Evolutionary conservation across 208 protist species (phyloP).

Genomic region (Herpetomonas tarakana): DNA sequence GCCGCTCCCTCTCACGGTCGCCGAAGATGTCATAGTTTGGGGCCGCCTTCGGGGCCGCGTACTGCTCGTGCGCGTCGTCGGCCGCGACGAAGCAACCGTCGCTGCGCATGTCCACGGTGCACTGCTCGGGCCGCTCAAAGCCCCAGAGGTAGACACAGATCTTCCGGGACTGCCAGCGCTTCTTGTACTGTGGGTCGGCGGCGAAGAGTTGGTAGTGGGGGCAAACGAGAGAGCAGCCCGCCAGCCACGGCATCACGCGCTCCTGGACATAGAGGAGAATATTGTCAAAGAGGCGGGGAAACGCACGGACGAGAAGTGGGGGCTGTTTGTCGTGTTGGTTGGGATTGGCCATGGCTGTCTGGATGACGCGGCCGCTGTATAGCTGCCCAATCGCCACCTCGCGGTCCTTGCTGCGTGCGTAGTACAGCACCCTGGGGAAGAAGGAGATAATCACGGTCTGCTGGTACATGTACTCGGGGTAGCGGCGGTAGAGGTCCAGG

Average conservation of each 20-base stretch:
- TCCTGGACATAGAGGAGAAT: conserved; percentile 47
- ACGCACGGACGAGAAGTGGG: conserved; percentile 41
- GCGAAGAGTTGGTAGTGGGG: conserved; percentile 59
- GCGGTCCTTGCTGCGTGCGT: conserved; percentile 55
- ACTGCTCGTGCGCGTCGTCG: conserved; percentile 74
- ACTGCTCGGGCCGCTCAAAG: conserved; percentile 45
- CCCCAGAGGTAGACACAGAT: conserved; percentile 82
- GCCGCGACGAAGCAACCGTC: conserved; percentile 65
- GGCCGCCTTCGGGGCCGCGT: conserved; percentile 38
- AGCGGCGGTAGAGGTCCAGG: conserved; percentile 72
- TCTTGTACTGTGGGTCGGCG: conserved; percentile 32
- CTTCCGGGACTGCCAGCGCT: conserved; percentile 62
- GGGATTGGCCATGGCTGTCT: conserved; percentile 16
- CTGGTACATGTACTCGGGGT: conserved; percentile 87
- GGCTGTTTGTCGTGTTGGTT: conserved; percentile 12
- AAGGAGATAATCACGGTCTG: conserved; percentile 88
- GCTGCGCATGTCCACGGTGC: conserved; percentile 63
- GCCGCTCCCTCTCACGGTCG: conserved; percentile 50
- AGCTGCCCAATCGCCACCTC: conserved; percentile 75
- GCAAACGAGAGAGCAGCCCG: conserved; percentile 77
- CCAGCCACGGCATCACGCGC: conserved; percentile 64
- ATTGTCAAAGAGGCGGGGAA: conserved; percentile 44
- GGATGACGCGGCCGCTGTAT: conserved; percentile 46
- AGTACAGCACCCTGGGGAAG: conserved; percentile 64
- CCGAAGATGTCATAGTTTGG: conserved; percentile 81